These are phyloP conservation scores for Cerrena zonata DNA, from an alignment of 1,284 basidiomycete genomes.

Conservation along the genomic window DNA sequence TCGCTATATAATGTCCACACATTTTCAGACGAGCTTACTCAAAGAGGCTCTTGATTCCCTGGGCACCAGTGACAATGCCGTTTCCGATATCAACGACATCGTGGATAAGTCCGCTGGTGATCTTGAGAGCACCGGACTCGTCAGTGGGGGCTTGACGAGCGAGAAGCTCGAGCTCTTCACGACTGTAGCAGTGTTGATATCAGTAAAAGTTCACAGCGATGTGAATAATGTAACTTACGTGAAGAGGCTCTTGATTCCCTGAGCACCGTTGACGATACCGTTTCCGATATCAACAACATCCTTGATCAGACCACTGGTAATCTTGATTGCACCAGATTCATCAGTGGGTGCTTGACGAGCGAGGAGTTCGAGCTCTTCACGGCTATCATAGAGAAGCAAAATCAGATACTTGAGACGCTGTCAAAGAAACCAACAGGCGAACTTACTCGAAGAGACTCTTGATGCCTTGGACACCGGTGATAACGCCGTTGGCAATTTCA, in stretches of 20 bases:
- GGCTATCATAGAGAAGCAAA: not conserved
- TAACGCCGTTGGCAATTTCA: slow-evolving; percentile 8
- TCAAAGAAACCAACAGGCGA: not conserved
- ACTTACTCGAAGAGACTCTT: slow-evolving; percentile 3
- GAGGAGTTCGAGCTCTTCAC: slow-evolving; percentile 1
- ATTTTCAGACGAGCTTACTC: not conserved
- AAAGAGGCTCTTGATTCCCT: slow-evolving; percentile 2
- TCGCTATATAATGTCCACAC: not conserved
- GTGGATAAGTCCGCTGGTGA: not conserved
- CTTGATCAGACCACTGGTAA: not conserved
- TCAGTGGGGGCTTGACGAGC: not conserved
- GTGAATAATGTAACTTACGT: not conserved
- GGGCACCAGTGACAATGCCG: slow-evolving; percentile 4
- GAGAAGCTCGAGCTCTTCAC: not conserved
- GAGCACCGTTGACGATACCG: slow-evolving; percentile 5
- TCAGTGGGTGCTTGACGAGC: not conserved
- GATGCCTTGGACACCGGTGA: slow-evolving; percentile 2
- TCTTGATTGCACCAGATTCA: not conserved
- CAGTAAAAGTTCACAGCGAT: not conserved
- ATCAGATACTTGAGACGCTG: not conserved
- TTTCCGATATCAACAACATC: slow-evolving; percentile 9
- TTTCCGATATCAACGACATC: slow-evolving; percentile 8
- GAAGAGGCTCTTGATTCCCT: slow-evolving; percentile 3
- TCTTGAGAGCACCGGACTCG: not conserved
- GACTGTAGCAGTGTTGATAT: not conserved